Evolutionary conservation across 2,329 filamentous ascomycete genomes (phyloP).

Genomic region (Neonectria coccinea): DNA sequence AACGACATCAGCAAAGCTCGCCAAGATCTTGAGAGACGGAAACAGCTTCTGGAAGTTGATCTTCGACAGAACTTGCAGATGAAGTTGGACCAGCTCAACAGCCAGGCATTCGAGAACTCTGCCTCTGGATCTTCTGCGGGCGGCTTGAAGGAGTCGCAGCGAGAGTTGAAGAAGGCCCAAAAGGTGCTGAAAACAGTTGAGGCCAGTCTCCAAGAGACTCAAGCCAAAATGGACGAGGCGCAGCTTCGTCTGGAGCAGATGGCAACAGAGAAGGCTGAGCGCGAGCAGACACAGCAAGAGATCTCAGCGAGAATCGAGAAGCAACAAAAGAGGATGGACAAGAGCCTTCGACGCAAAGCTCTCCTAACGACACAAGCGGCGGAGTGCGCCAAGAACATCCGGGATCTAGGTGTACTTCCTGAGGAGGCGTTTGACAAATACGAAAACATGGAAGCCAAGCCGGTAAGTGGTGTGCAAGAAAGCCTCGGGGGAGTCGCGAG

Average conservation of each 20-base stretch:
- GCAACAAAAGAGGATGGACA: constrained; percentile 90
- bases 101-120: constrained; percentile 76
- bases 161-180: constrained; percentile 83
- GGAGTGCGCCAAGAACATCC: constrained; percentile 88
- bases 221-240: constrained; percentile 72
- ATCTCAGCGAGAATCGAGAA: constrained; percentile 83
- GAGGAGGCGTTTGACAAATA: constrained; percentile 96
- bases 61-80: constrained; percentile 89
- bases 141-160: constrained; percentile 80
- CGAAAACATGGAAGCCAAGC: constrained; percentile 82
- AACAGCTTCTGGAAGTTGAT: constrained; percentile 86
- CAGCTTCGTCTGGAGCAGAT: constrained; percentile 66
- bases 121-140: constrained; percentile 70
- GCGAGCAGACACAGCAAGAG: constrained; percentile 79
- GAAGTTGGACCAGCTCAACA: constrained; percentile 86
- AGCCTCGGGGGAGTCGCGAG: neutral
- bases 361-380: constrained; percentile 80
- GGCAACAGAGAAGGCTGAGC: constrained; percentile 68
- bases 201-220: constrained; percentile 77
- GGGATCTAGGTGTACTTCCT: constrained; percentile 90
- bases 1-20: constrained; percentile 79
- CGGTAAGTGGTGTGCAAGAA: constrained; percentile 62
- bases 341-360: constrained; percentile 89
- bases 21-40: constrained; percentile 81
- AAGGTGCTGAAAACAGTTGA: constrained; percentile 76